Conservation (phyloP, 225 moss, liverwort and hornwort species). For the Physcomitrellopsis africana region DNA sequence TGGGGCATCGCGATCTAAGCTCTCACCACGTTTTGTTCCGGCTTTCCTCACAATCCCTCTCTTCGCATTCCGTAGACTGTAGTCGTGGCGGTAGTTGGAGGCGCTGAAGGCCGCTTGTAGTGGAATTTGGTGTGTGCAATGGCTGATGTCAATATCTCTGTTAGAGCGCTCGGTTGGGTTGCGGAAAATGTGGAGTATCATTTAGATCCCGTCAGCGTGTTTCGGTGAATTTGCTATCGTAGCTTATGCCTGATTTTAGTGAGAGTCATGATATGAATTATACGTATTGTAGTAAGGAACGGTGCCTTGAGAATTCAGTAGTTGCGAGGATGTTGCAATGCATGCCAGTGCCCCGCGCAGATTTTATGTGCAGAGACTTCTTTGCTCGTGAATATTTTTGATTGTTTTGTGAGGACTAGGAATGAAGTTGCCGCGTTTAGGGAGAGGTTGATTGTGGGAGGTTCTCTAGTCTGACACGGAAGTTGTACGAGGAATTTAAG, state of each 20-base stretch:
- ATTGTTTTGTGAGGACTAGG: neutral
- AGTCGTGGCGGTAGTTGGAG: conserved; percentile 21
- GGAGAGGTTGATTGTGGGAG: conserved; percentile 14
- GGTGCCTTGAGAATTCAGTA: too few relatives aligned
- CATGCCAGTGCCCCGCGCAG: neutral
- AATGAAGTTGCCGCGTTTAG: neutral
- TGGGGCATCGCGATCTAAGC: conserved; percentile 7
- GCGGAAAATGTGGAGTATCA: neutral
- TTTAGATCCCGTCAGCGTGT: neutral
- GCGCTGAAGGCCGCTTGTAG: conserved; percentile 7
- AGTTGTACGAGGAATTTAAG: conserved; percentile 20
- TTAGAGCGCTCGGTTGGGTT: conserved; percentile 9
- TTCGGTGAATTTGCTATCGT: neutral
- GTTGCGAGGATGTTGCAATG: too few relatives aligned
- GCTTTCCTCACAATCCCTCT: neutral
- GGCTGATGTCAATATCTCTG: neutral
- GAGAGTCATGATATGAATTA: conserved; percentile 4
- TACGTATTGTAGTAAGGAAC: neutral
- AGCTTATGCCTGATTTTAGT: neutral
- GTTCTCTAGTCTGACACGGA: conserved; percentile 7
- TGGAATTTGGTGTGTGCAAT: neutral
- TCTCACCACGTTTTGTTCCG: conserved; percentile 2
- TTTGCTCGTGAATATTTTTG: neutral
- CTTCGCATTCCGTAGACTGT: conserved; percentile 11
- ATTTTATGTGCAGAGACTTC: neutral